phyloP scores from a whole-genome alignment of 192 early-diverging fungal species.

The Piromyces finnis region DNA sequence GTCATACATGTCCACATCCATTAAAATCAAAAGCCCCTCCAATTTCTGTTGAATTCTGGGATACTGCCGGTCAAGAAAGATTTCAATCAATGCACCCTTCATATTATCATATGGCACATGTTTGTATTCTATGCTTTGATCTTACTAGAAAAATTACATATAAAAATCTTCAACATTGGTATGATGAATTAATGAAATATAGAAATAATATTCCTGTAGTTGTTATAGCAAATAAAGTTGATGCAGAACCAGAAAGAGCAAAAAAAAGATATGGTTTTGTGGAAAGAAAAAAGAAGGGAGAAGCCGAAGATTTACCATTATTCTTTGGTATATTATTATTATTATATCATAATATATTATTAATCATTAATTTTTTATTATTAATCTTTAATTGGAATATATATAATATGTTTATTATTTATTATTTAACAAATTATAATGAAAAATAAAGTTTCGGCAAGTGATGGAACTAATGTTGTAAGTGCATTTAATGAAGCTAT shows the following conservation, averaged over 20 bases:
- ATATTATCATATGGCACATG: constrained; percentile 30
- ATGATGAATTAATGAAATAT: constrained; percentile 17
- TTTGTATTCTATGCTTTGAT: constrained; percentile 16
- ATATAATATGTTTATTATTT: neutral
- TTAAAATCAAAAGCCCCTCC: neutral
- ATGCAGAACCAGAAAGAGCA: constrained; percentile 30
- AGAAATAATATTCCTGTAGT: constrained; percentile 22
- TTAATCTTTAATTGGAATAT: too few relatives aligned
- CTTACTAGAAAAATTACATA: constrained; percentile 38
- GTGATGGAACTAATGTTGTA: constrained; percentile 37
- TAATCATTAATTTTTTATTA: too few relatives aligned
- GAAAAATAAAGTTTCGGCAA: constrained; percentile 22
- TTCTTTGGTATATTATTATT: neutral
- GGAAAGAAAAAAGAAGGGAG: constrained; percentile 14
- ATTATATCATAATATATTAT: too few relatives aligned
- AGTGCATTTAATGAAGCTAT: constrained; percentile 28
- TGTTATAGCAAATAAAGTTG: constrained; percentile 42
- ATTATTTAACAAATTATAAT: constrained; percentile 2
- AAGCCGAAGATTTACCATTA: constrained; percentile 5
- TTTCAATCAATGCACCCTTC: constrained; percentile 34
- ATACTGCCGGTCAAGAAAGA: constrained; percentile 42
- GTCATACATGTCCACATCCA: constrained; percentile 16
- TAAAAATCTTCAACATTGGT: constrained; percentile 41
- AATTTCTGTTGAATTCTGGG: constrained; percentile 4
- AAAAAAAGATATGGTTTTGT: constrained; percentile 28